These are phyloP conservation scores for Colletotrichum sp. DNA, from an alignment of 2,329 filamentous ascomycete genomes.

Conservation along the genomic window DNA sequence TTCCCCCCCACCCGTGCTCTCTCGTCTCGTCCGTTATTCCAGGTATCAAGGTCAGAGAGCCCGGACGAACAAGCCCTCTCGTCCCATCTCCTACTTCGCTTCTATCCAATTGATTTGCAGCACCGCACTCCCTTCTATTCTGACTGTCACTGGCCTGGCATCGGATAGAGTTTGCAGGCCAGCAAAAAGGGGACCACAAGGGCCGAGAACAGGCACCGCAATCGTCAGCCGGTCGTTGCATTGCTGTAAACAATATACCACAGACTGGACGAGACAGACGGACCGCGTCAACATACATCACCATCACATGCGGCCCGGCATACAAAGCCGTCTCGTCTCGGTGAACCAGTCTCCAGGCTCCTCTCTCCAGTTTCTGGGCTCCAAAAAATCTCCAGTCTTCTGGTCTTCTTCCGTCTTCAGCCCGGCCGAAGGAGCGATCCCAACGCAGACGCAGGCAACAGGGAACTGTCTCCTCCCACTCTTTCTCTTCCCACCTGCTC, in stretches of 20 bases:
- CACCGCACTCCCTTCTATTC: background rate
- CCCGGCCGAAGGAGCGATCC: background rate
- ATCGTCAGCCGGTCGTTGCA: background rate
- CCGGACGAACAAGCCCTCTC: conserved; percentile 16
- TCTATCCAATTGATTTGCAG: background rate
- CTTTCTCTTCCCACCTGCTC: background rate
- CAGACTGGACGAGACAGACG: conserved; percentile 7
- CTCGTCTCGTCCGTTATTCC: background rate
- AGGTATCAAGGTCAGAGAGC: conserved; percentile 11
- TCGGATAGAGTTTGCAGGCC: conserved; percentile 8
- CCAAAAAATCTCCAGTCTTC: background rate
- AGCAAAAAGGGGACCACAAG: background rate
- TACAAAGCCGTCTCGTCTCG: background rate
- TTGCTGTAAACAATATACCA: conserved; percentile 11
- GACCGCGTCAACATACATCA: background rate
- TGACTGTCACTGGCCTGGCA: background rate
- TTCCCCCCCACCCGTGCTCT: background rate
- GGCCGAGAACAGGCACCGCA: background rate
- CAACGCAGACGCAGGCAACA: background rate
- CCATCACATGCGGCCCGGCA: background rate
- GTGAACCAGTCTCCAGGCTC: background rate
- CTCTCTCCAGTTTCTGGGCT: background rate
- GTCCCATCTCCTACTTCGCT: conserved; percentile 10
- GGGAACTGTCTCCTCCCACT: background rate
- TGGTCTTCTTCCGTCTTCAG: background rate